phyloP scores from a whole-genome alignment of 2,329 filamentous ascomycete species.

The Neurospora sp. region DNA sequence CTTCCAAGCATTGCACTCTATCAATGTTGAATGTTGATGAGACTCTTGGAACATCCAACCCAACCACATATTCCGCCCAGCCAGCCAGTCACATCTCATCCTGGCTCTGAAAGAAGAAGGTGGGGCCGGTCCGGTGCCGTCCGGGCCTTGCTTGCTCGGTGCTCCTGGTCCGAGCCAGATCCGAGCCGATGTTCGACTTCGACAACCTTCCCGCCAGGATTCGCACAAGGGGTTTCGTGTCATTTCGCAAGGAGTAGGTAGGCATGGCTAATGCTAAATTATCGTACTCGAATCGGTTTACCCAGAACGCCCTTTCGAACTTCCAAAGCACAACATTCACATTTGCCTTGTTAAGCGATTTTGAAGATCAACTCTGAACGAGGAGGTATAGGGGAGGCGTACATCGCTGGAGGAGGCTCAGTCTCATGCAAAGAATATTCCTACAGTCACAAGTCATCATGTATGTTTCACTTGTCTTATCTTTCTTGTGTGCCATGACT shows the following conservation, averaged over 20 bases:
- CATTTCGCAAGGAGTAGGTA: not conserved
- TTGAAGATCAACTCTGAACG: not conserved
- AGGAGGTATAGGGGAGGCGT: not conserved
- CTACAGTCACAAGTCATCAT: not conserved
- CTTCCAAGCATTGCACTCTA: not conserved
- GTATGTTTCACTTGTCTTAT: not conserved
- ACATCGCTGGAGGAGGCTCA: not conserved
- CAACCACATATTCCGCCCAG: not conserved
- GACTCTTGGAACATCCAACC: not conserved
- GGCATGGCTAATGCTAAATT: not conserved
- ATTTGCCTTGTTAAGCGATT: not conserved
- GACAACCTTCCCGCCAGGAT: not conserved
- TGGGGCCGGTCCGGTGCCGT: not conserved
- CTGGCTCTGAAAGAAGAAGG: not conserved
- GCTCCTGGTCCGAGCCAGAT: not conserved
- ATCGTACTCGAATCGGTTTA: not conserved
- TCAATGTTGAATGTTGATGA: not conserved
- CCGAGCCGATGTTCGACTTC: not conserved
- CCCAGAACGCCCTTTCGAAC: not conserved
- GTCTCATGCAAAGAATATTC: not conserved
- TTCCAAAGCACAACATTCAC: not conserved
- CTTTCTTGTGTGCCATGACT: not conserved
- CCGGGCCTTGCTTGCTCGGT: not conserved
- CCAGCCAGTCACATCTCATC: not conserved
- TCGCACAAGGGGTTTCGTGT: not conserved